Base-by-base conservation (phyloP, 441 rosid genomes). In the Theobroma grandiflorum region DNA sequence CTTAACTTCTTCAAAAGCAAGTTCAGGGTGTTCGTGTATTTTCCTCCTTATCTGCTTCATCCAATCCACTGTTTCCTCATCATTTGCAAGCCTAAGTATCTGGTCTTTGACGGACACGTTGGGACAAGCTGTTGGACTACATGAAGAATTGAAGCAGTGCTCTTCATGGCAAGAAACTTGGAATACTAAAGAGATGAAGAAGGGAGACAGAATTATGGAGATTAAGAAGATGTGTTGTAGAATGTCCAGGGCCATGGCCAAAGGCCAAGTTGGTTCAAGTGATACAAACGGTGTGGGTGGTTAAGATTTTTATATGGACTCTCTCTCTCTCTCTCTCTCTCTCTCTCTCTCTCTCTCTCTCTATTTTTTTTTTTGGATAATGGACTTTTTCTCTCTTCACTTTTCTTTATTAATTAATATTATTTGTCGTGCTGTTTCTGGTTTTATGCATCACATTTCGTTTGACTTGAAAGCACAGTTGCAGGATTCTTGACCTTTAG, bases 11-110 rank as follows among this genome's bases (percentile, higher is more conserved):
- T 91, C 90, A 38, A 79, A 82, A 18, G 86, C 89, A 75, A 90
- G 91, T 72, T 91, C 93, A 1, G 95, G 95, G 62, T 87, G 45
- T 84, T 87, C 85, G 57, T 91, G 95, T n/a, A 91, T 84, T 70
- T 81, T 76, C 82, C 95, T 84, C 85, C 95, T 85, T 3, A 84
- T 26, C 18, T 65, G 58, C 78, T 72, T 86, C 87, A 91, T 82
- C 95, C 91, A 88, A 4, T 66, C 58, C 31, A 85, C 82, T 0
- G 87, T 81, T 26, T 66, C 76, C 4, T n/a, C 67, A 20, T 84
- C 84, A 42, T 81, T 82, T 8, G 92, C 92, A 18, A 86, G 50
- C 72, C 67, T 62, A 14, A 72, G 16, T 15, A 89, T 84, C 78
- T 31, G 68, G 14, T 84, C 81, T 53, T 79, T 84, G 18, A 79